A percentile compares a stretch with the other conserved stretches of the same genome.
phyloP scores from a whole-genome alignment of 768 basidiomycete genomes.

The Dioszegia hungarica region DNA sequence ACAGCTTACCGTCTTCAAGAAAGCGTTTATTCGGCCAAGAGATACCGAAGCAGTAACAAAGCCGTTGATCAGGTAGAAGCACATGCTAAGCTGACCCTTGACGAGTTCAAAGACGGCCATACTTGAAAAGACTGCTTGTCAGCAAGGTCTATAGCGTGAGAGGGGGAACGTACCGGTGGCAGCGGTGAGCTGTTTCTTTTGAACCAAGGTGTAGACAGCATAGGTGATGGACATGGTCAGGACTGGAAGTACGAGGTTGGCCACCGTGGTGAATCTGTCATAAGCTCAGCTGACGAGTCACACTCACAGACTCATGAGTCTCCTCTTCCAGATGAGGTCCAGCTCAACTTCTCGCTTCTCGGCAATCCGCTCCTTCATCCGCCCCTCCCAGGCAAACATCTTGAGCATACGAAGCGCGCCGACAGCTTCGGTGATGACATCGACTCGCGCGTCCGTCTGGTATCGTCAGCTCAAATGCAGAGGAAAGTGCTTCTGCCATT shows the following conservation, averaged over 20 bases:
- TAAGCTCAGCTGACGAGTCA: not conserved
- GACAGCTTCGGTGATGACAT: slow-evolving; percentile 57
- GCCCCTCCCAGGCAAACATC: slow-evolving; percentile 58
- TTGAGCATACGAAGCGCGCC: slow-evolving; percentile 61
- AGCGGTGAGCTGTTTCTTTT: slow-evolving; percentile 51
- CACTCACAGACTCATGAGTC: slow-evolving; percentile 56
- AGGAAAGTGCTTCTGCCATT: no score
- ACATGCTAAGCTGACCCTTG: slow-evolving; percentile 52
- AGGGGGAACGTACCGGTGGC: slow-evolving; percentile 26
- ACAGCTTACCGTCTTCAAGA: slow-evolving; percentile 50
- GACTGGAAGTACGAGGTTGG: slow-evolving; percentile 61
- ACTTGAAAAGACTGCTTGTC: slow-evolving; percentile 54
- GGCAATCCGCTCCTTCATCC: slow-evolving; percentile 56
- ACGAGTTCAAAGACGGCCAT: slow-evolving; percentile 64
- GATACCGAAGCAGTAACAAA: slow-evolving; percentile 59
- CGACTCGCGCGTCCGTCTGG: slow-evolving; percentile 60
- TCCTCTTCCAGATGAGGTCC: slow-evolving; percentile 55
- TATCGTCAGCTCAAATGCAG: slow-evolving; percentile 7
- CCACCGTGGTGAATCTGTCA: slow-evolving; percentile 16
- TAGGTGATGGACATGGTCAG: slow-evolving; percentile 65
- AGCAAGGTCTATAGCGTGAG: not conserved
- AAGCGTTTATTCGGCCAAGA: slow-evolving; percentile 58
- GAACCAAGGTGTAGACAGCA: slow-evolving; percentile 55
- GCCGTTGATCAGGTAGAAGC: slow-evolving; percentile 35
- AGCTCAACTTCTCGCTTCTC: slow-evolving; percentile 64